Evolutionary conservation across 2,329 filamentous ascomycete genomes (phyloP).

Genomic region (Fusarium papillatum): DNA sequence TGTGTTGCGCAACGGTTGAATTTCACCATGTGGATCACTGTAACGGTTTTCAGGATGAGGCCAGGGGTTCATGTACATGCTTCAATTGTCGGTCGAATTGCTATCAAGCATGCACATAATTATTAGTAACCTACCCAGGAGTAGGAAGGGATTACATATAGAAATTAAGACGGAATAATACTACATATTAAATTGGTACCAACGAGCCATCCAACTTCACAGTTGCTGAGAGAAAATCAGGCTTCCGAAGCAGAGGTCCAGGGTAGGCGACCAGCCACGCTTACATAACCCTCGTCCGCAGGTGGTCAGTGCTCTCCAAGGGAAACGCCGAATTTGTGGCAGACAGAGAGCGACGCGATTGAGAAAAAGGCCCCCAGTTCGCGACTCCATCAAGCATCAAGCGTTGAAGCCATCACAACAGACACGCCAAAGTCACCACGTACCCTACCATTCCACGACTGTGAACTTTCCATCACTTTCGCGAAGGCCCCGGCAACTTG

Average conservation of each 20-base stretch:
- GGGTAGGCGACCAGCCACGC: constrained; percentile 15
- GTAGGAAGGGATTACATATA: neutral
- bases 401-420: constrained; percentile 38
- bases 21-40: neutral
- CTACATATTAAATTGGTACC: neutral
- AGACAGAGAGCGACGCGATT: constrained; percentile 46
- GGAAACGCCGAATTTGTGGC: constrained; percentile 40
- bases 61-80: neutral
- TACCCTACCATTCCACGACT: constrained; percentile 6
- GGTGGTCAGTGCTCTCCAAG: constrained; percentile 29
- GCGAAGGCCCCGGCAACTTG: constrained; percentile 3
- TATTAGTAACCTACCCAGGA: neutral
- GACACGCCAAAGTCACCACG: constrained; percentile 28
- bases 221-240: neutral
- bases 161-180: neutral
- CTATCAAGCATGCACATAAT: neutral
- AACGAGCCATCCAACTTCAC: neutral
- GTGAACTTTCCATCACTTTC: constrained; percentile 3
- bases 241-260: constrained; percentile 5
- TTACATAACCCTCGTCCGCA: constrained; percentile 36
- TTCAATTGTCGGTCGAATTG: neutral
- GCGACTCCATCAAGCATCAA: constrained; percentile 46
- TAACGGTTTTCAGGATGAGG: neutral
- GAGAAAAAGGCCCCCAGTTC: constrained; percentile 46
- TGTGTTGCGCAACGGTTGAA: neutral